Percentiles rank a stretch among this genome's conserved stretches.
Conservation (phyloP, 2,329 filamentous ascomycete species). For the Colletotrichum sp. region DNA sequence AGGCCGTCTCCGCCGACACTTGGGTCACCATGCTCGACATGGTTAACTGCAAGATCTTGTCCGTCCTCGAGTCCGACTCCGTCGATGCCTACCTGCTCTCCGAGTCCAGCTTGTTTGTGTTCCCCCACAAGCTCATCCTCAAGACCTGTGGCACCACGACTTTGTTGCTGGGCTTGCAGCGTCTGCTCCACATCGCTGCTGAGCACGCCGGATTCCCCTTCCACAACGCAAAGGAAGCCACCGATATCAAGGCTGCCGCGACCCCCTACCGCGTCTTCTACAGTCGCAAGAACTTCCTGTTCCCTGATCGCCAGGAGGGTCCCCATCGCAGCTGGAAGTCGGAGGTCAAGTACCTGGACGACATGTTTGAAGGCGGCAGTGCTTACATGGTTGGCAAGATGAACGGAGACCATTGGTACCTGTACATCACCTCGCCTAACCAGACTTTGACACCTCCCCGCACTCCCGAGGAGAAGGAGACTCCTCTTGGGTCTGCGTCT, state of each 20-base stretch:
- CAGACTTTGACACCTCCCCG: constrained; percentile 80
- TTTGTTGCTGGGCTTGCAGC: constrained; percentile 84
- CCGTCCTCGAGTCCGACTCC: constrained; percentile 89
- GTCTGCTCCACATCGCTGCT: constrained; percentile 91
- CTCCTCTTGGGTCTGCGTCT: constrained; percentile 39
- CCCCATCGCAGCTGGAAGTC: constrained; percentile 98
- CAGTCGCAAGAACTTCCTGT: constrained; percentile 98
- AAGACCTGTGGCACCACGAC: constrained; percentile 99
- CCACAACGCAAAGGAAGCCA: constrained; percentile 68
- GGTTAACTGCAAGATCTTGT: constrained; percentile 98
- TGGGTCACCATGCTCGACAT: constrained; percentile 98
- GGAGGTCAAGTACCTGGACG: constrained; percentile 91
- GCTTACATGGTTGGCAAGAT: constrained; percentile 99
- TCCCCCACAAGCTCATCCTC: constrained; percentile 98
- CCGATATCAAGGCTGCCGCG: constrained; percentile 76
- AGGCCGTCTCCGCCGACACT: constrained; percentile 79
- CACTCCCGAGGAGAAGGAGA: constrained; percentile 63
- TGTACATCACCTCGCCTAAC: constrained; percentile 92
- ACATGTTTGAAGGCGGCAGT: constrained; percentile 89
- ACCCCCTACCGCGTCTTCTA: constrained; percentile 97
- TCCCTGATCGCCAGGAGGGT: constrained; percentile 90
- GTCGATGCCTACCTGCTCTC: constrained; percentile 97
- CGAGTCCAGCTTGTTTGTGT: constrained; percentile 99
- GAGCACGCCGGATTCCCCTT: constrained; percentile 88
- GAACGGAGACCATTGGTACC: constrained; percentile 99